phyloP scores from a whole-genome alignment of 306 rosid genomes.

The Carpinus fangiana region DNA sequence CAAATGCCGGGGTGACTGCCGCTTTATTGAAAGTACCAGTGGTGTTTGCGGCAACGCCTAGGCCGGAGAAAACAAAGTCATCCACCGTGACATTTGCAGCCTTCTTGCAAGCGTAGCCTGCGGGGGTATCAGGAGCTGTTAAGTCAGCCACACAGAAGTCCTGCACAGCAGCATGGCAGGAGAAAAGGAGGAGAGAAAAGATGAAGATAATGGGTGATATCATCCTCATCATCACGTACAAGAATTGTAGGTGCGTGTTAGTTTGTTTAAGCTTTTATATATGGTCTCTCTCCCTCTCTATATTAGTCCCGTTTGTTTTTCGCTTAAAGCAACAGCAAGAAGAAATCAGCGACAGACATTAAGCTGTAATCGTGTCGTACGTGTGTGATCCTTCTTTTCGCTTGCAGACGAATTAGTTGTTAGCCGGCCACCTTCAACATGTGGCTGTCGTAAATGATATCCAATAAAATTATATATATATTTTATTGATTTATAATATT shows the following conservation, averaged over 20 bases:
- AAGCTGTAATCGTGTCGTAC: no score
- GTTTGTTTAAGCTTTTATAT: no score
- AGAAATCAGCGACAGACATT: no score
- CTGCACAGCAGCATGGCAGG: conserved; percentile 55
- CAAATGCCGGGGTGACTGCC: conserved; percentile 62
- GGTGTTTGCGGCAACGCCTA: conserved; percentile 65
- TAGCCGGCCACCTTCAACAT: no score
- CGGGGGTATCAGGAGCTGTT: conserved; percentile 50
- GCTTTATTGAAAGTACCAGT: conserved; percentile 65
- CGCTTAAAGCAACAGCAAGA: no score
- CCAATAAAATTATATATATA: no score
- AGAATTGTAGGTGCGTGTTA: background rate
- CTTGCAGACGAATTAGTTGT: no score
- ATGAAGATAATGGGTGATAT: conserved; percentile 39
- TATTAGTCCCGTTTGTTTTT: no score
- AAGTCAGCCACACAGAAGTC: conserved; percentile 87
- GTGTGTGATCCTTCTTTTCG: no score
- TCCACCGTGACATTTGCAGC: conserved; percentile 45
- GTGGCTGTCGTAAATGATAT: no score
- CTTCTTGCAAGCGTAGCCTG: conserved; percentile 74
- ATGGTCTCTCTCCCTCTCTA: no score
- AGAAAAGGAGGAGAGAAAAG: conserved; percentile 32
- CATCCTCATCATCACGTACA: conserved; percentile 17
- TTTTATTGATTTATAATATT: no score
- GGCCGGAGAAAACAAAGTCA: conserved; percentile 61